Base-by-base conservation (phyloP, 2,329 filamentous ascomycete species). In the Phaeoacremonium minimum region DNA sequence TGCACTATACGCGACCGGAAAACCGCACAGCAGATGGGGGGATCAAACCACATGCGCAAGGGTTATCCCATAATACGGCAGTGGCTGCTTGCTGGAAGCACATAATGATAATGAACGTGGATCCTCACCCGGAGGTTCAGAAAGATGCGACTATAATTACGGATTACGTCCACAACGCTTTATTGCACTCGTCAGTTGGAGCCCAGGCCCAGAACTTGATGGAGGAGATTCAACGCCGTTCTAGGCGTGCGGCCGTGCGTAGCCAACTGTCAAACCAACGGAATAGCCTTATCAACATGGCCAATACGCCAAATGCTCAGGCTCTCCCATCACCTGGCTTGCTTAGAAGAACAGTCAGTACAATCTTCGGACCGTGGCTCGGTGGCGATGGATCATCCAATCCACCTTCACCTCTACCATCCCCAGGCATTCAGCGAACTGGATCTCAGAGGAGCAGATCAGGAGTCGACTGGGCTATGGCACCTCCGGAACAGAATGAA, bases 81-180 rank as follows among this genome's bases (percentile, higher is more conserved):
- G 96, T 94, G 57, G 85, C 90, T 18, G 86, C 90, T 1, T 85
- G 94, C 44, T 98, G 93, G 93, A 93, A 95, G 57, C 87, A 96
- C 52, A 74, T 94, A 30, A 69, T 96, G 41, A 87, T 95, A 44
- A 73, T 97, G 58, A 91, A 88, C 30, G 87, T 95, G 14, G 93
- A 98, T 55, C 91, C 93, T 28, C 90, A 96, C 54, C 89, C 91
- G 2, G 91, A 97, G 54, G 87, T 97, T 20, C 86, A 94, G 44
- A 77, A 84, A 46, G 86, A 93, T 56, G 91, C 89, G 8, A 82
- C 80, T 6, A 73, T 84, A n/a, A 81, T 97, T 30, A 79, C 95
- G 18, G 93, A 98, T 58, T 87, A 85, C 51, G 75, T 97, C 17
- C 83, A 96, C 53, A 75, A 85, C 34, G 76, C 81, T 1, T 69